These are phyloP conservation scores for Polychytrium aggregatum DNA, from an alignment of 192 early-diverging fungal species.

Conservation along the genomic window DNA sequence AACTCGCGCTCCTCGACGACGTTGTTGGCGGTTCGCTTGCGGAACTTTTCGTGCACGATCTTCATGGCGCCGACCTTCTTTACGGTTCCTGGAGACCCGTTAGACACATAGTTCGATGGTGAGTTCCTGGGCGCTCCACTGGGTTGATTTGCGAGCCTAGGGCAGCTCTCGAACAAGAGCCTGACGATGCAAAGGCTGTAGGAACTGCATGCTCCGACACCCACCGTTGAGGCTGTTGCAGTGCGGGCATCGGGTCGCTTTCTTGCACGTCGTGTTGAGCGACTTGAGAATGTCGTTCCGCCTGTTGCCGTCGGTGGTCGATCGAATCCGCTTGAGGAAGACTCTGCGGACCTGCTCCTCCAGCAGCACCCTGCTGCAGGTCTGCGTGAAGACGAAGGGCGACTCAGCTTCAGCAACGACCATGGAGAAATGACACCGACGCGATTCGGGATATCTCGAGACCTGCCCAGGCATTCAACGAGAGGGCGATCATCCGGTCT, in stretches of 20 bases:
- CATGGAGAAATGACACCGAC: too few species aligned
- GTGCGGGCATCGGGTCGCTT: constrained; percentile 69
- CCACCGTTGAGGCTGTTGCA: constrained; percentile 72
- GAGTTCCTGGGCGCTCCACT: too few species aligned
- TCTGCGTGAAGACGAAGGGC: too few species aligned
- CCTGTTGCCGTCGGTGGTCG: constrained; percentile 70
- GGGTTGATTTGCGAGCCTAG: too few species aligned
- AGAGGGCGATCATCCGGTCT: too few species aligned
- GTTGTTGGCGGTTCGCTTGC: constrained; percentile 63
- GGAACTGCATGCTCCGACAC: too few species aligned
- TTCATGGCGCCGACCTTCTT: constrained; percentile 94
- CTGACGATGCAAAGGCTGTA: too few species aligned
- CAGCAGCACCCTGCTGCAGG: constrained; percentile 79
- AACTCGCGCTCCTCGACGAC: constrained; percentile 70
- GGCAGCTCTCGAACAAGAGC: background rate
- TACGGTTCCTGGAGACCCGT: constrained; percentile 48
- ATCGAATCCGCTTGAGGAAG: constrained; percentile 57
- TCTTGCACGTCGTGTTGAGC: constrained; percentile 80
- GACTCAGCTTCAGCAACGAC: too few species aligned
- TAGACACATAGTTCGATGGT: too few species aligned
- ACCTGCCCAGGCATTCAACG: too few species aligned
- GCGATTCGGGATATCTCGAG: too few species aligned
- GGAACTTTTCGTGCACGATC: constrained; percentile 90
- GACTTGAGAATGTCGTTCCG: constrained; percentile 67
- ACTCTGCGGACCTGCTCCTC: constrained; percentile 64